phyloP scores from a whole-genome alignment of 345 rosid genomes.

The Eucalyptus curtisii region DNA sequence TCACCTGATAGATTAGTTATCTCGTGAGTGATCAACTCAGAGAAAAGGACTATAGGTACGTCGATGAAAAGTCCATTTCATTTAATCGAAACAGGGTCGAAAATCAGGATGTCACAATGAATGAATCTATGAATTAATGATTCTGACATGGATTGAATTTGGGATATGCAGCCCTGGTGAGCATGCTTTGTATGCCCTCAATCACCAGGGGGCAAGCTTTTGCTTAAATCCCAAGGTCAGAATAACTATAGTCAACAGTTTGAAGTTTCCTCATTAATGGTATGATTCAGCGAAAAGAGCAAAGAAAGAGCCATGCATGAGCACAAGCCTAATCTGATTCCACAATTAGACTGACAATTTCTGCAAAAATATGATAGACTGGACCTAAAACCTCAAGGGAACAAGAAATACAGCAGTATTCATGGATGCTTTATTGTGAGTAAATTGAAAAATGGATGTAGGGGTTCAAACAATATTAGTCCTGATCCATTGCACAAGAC shows the following conservation, averaged over 20 bases:
- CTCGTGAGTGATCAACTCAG: too few species aligned
- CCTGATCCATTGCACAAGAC: slow-evolving; percentile 69
- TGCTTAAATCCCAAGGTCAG: background rate
- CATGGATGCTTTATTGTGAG: background rate
- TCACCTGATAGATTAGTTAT: too few species aligned
- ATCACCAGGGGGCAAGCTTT: background rate
- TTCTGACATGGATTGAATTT: background rate
- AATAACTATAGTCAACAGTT: background rate
- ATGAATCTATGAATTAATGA: background rate
- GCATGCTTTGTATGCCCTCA: background rate
- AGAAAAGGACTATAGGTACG: too few species aligned
- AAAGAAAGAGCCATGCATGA: background rate
- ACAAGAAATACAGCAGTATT: background rate
- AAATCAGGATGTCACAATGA: too few species aligned
- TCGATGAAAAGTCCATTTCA: too few species aligned
- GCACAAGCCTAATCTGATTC: background rate
- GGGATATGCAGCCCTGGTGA: background rate
- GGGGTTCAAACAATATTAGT: slow-evolving; percentile 22
- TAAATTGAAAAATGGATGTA: background rate
- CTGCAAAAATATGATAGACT: background rate
- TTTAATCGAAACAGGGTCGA: too few species aligned
- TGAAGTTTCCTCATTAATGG: background rate
- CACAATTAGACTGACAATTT: background rate
- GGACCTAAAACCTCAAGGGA: background rate
- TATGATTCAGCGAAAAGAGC: background rate